These are phyloP conservation scores for Symbiotaphrina buchneri DNA, from an alignment of 495 filamentous ascomycete genomes.

Conservation along the genomic window DNA sequence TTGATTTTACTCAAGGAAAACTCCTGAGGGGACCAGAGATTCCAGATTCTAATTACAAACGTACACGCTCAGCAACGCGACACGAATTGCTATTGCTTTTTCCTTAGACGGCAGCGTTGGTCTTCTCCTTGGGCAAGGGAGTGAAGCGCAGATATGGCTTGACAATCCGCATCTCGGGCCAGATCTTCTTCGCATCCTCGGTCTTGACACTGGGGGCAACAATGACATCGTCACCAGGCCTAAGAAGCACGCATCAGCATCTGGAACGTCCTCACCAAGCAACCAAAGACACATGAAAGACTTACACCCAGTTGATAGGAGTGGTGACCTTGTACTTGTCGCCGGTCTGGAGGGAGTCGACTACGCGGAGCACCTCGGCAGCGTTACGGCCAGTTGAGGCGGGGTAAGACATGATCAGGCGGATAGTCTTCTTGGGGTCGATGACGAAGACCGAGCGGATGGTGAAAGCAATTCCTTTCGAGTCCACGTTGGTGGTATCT, in stretches of 20 bases:
- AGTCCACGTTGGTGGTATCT: conserved; percentile 69
- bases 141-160: conserved; percentile 81
- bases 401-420: conserved; percentile 87
- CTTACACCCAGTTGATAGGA: conserved; percentile 63
- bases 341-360: conserved; percentile 92
- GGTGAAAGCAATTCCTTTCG: conserved; percentile 93
- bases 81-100: no score
- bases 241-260: conserved; percentile 1
- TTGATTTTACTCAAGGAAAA: no score
- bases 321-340: conserved; percentile 92
- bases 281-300: conserved; percentile 14
- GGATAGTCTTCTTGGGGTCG: conserved; percentile 95
- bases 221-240: conserved; percentile 67
- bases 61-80: no score
- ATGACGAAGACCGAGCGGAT: conserved; percentile 98
- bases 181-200: conserved; percentile 72
- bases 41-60: no score
- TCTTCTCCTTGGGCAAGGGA: conserved; percentile 33
- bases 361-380: conserved; percentile 81
- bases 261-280: conserved; percentile 9
- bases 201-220: conserved; percentile 76
- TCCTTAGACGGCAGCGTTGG: conserved; percentile 10
- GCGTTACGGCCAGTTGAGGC: conserved; percentile 94
- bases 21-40: no score
- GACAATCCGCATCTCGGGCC: conserved; percentile 75